These are phyloP conservation scores for Pythium coloratum DNA, from an alignment of 352 stramenopile genomes.

Conservation along the genomic window DNA sequence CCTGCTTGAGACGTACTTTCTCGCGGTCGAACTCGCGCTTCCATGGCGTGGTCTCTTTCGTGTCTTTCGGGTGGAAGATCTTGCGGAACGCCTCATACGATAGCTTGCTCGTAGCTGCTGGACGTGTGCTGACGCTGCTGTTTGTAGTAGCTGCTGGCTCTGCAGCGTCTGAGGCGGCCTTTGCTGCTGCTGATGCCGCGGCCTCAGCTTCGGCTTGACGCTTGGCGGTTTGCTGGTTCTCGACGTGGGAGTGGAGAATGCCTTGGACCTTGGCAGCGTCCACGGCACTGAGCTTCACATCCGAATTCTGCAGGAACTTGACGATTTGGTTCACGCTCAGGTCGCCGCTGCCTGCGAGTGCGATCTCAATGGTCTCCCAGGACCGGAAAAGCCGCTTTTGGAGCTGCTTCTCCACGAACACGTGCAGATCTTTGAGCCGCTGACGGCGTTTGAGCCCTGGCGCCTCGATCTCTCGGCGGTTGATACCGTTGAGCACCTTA, in stretches of 20 bases:
- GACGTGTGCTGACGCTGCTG: not conserved
- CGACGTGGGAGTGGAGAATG: conserved; percentile 58
- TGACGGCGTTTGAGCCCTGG: conserved; percentile 54
- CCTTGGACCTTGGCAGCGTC: conserved; percentile 59
- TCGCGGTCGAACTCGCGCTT: conserved; percentile 73
- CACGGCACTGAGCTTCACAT: conserved; percentile 55
- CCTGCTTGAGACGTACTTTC: conserved; percentile 46
- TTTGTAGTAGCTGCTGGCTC: not conserved
- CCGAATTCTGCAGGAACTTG: conserved; percentile 70
- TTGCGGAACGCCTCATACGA: conserved; percentile 67
- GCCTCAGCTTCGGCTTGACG: conserved; percentile 17
- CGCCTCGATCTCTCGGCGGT: conserved; percentile 14
- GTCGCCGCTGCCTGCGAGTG: conserved; percentile 62
- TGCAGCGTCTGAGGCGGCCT: not conserved
- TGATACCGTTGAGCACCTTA: not conserved
- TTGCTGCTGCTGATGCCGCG: not conserved
- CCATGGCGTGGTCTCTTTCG: conserved; percentile 50
- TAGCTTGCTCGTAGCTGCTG: conserved; percentile 23
- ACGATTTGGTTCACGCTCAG: conserved; percentile 64
- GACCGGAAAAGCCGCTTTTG: conserved; percentile 67
- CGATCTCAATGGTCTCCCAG: conserved; percentile 75
- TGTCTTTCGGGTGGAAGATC: conserved; percentile 63
- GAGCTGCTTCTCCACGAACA: conserved; percentile 62
- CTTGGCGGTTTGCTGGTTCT: conserved; percentile 15
- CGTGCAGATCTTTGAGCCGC: conserved; percentile 59